Percentiles rank a stretch among this genome's conserved stretches.
phyloP scores from a whole-genome alignment of 257 asterid genomes.

The Capsicum baccatum region DNA sequence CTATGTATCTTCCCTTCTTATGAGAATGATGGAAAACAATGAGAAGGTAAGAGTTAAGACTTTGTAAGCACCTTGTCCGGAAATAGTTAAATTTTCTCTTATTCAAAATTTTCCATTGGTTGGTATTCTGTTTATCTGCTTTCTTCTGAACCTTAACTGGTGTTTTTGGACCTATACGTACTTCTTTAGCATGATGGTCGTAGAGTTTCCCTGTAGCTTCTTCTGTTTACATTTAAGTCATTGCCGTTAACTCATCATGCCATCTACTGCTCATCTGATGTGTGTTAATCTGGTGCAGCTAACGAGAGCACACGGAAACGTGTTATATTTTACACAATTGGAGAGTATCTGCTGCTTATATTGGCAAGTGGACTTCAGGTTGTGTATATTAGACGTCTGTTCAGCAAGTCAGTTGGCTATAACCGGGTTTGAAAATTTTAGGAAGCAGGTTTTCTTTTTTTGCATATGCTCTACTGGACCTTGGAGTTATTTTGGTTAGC shows the following conservation, averaged over 20 bases:
- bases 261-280: slow-evolving; percentile 5
- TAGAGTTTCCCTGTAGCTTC: not conserved
- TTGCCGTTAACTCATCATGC: not conserved
- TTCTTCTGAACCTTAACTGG: not conserved
- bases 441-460: slow-evolving; percentile 27
- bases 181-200: not conserved
- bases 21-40: not conserved
- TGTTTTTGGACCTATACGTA: not conserved
- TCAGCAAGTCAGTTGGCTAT: slow-evolving; percentile 72
- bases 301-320: slow-evolving; percentile 85
- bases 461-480: slow-evolving; percentile 1
- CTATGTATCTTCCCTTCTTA: not conserved
- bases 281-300: slow-evolving; percentile 52
- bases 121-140: not conserved
- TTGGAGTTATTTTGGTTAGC: slow-evolving; percentile 3
- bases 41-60: not conserved
- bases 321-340: slow-evolving; percentile 79
- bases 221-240: not conserved
- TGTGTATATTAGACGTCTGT: slow-evolving; percentile 68
- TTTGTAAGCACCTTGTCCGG: not conserved
- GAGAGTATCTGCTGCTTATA: slow-evolving; percentile 72
- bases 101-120: not conserved
- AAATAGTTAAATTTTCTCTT: not conserved
- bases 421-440: slow-evolving; percentile 64
- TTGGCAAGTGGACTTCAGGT: slow-evolving; percentile 71